These are phyloP conservation scores for Pyricularia pennisetigena DNA, from an alignment of 2,329 filamentous ascomycete genomes.

Conservation along the genomic window DNA sequence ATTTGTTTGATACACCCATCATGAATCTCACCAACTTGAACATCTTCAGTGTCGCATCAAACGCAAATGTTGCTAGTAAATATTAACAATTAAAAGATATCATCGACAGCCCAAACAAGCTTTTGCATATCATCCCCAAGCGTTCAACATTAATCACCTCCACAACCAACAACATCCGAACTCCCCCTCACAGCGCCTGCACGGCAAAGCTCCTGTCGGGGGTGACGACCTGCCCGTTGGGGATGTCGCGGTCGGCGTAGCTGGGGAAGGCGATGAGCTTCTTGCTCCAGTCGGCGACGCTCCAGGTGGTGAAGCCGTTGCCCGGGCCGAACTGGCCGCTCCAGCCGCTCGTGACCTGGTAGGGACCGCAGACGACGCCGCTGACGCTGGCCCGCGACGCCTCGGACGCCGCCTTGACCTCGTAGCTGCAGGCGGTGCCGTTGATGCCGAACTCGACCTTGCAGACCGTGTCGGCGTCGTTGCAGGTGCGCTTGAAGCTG, in stretches of 20 bases:
- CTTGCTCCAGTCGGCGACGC: constrained; percentile 32
- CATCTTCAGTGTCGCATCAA: neutral
- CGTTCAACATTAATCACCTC: neutral
- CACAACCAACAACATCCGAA: neutral
- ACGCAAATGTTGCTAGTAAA: neutral
- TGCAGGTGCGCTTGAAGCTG: constrained; percentile 28
- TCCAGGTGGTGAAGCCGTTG: constrained; percentile 43
- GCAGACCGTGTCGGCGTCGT: constrained; percentile 26
- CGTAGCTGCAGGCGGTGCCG: constrained; percentile 29
- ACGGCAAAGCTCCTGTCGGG: constrained; percentile 36
- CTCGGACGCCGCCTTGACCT: constrained; percentile 23
- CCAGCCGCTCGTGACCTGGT: constrained; percentile 43
- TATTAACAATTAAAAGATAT: neutral
- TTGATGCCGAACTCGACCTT: constrained; percentile 33
- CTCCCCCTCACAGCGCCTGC: constrained; percentile 3
- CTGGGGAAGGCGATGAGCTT: constrained; percentile 39
- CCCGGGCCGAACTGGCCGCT: constrained; percentile 41
- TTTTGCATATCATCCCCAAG: neutral
- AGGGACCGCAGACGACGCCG: constrained; percentile 34
- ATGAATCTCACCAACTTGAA: neutral
- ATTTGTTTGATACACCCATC: neutral
- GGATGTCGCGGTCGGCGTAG: constrained; percentile 42
- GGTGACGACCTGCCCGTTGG: constrained; percentile 30
- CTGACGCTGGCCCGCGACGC: constrained; percentile 23
- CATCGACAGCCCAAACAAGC: neutral